Conservation (phyloP, 345 rosid genomes). For the Syzygium aromaticum region DNA sequence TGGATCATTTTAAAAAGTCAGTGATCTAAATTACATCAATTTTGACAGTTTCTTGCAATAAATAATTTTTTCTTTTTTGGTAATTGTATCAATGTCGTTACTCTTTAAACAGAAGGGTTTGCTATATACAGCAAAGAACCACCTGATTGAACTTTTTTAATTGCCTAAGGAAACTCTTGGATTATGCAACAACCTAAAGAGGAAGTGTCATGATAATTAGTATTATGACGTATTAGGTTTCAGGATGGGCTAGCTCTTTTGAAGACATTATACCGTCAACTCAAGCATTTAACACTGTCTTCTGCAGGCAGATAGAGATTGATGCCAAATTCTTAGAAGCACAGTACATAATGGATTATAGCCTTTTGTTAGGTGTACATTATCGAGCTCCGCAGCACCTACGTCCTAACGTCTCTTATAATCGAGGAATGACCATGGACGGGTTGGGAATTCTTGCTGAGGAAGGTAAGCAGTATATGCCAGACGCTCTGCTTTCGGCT, state of each 20-base stretch:
- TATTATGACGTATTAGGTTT: not conserved
- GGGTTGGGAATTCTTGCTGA: constrained; percentile 81
- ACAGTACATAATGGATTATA: constrained; percentile 93
- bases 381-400: constrained; percentile 96
- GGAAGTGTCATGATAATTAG: not conserved
- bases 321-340: constrained; percentile 82
- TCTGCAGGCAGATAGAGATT: constrained; percentile 71
- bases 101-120: not conserved
- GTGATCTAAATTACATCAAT: not conserved
- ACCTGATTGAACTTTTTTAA: not conserved
- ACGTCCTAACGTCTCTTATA: constrained; percentile 32
- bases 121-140: not conserved
- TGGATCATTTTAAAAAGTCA: not conserved
- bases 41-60: not conserved
- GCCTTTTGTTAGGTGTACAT: constrained; percentile 96
- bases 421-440: constrained; percentile 35
- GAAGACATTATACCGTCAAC: not conserved
- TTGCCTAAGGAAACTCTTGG: not conserved
- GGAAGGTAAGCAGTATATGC: constrained; percentile 45
- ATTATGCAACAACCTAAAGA: not conserved
- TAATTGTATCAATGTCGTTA: not conserved
- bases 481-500: not conserved
- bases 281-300: not conserved
- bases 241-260: not conserved
- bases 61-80: not conserved